Evolutionary conservation across 768 basidiomycete species (phyloP).

Genomic region (Exidia glandulosa): DNA sequence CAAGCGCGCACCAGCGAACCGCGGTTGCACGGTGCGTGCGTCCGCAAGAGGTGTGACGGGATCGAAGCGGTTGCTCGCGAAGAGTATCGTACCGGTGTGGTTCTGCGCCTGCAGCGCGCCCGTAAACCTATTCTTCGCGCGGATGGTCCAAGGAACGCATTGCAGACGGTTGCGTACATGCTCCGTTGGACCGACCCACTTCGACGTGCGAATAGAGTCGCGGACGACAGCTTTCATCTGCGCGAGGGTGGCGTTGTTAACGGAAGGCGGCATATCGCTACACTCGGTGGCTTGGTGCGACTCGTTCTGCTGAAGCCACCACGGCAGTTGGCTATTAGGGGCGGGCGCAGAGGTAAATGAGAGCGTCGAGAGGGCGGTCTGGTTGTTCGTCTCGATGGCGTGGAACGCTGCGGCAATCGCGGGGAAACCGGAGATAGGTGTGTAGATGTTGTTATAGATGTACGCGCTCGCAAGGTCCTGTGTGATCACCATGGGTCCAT

Average conservation of each 20-base stretch:
- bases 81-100: too few relatives aligned
- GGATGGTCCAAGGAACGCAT: too few relatives aligned
- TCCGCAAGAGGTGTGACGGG: too few relatives aligned
- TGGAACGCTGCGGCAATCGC: background rate
- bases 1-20: too few relatives aligned
- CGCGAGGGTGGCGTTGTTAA: background rate
- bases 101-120: too few relatives aligned
- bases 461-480: background rate
- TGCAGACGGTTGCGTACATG: too few relatives aligned
- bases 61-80: too few relatives aligned
- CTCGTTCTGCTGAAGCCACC: background rate
- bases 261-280: background rate
- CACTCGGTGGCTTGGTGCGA: background rate
- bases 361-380: background rate
- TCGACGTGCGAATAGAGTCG: too few relatives aligned
- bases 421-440: background rate
- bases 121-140: too few relatives aligned
- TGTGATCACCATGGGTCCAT: background rate
- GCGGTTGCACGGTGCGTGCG: too few relatives aligned
- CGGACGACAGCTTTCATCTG: background rate
- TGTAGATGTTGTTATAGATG: background rate
- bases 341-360: background rate
- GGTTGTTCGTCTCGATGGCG: background rate
- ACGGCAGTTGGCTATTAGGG: background rate
- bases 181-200: too few relatives aligned